Evolutionary conservation across 208 protist species (phyloP).

Genomic region (Leishmania turanica): DNA sequence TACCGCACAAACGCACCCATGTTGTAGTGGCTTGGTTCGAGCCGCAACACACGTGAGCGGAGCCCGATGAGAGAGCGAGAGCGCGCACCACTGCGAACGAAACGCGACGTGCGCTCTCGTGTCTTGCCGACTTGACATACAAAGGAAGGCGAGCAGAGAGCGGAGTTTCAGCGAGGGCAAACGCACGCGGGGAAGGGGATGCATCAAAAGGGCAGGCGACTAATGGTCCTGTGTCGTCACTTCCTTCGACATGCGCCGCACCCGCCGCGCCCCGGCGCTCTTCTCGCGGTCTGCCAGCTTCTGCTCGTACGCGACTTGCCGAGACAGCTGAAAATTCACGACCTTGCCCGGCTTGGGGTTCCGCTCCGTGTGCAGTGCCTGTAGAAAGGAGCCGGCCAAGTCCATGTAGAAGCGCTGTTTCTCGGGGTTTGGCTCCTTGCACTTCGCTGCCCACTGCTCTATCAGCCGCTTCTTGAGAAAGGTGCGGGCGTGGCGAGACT

Average conservation of each 20-base stretch:
- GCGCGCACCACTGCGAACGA: neutral
- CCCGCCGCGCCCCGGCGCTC: conserved; percentile 40
- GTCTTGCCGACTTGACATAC: neutral
- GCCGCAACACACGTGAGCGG: neutral
- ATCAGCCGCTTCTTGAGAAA: conserved; percentile 88
- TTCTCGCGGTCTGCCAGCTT: conserved; percentile 60
- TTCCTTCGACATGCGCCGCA: conserved; percentile 46
- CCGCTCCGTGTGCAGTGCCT: conserved; percentile 79
- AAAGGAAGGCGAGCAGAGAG: neutral
- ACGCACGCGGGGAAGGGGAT: neutral
- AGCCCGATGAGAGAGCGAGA: neutral
- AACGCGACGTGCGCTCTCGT: neutral
- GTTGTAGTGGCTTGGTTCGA: neutral
- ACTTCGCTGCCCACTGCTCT: conserved; percentile 71
- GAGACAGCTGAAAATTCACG: conserved; percentile 81
- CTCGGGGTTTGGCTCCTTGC: conserved; percentile 73
- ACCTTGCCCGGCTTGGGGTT: conserved; percentile 74
- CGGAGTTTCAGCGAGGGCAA: neutral
- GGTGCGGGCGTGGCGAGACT: conserved; percentile 82
- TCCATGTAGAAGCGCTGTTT: conserved; percentile 92
- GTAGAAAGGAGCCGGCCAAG: conserved; percentile 82
- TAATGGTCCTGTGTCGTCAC: conserved; percentile 32
- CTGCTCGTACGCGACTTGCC: conserved; percentile 71
- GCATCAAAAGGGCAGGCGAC: neutral
- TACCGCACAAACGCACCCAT: neutral